Evolutionary conservation across 345 rosid genomes (phyloP), one percentile per base, ranked within the genome.

Genomic region (Euphorbia peplus): DNA sequence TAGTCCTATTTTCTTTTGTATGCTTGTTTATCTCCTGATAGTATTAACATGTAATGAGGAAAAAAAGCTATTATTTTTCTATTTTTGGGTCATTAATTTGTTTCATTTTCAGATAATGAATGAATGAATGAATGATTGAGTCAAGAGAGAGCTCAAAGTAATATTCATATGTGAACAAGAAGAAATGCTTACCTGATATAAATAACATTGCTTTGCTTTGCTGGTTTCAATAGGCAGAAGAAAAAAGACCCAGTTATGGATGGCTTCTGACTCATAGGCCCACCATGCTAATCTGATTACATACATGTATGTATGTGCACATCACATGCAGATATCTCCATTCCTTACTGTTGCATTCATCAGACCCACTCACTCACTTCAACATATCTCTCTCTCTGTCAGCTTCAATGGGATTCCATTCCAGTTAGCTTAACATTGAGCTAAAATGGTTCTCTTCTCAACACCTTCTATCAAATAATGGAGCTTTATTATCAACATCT

Each of bases 261-360:
- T 44, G 41, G 68, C 67, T 72, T n/a, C 69, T 79, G 82, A 55
- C 79, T 69, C 75, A 75, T 72, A 82, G 84, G 84, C 87, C 91
- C 89, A 81, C 86, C 72, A 72, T 73, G 79, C 70, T 73, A 67
- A 70, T 75, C 12, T 78, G 74, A 72, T 83, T 57, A 57, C 60
- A n/a, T 32, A n/a, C n/a, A n/a, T n/a, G n/a, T 35, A 8, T 48
- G n/a, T 48, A 57, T 1, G 53, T 37, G 75, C 75, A 78, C 82
- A 84, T 84, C 97, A 87, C 92, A 86, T 83, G 90, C 89, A 82
- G 87, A 69, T 84, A 63, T 81, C 74, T 70, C 47, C 73, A 53
- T 54, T 66, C 73, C 61, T 70, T 66, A 81, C 91, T 85, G 85
- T 85, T 87, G 89, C 85, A 90, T 90, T 88, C 93, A 82, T 78